These are phyloP conservation scores for Epichloe baconii DNA, from an alignment of 2,329 filamentous ascomycete species.

Conservation along the genomic window DNA sequence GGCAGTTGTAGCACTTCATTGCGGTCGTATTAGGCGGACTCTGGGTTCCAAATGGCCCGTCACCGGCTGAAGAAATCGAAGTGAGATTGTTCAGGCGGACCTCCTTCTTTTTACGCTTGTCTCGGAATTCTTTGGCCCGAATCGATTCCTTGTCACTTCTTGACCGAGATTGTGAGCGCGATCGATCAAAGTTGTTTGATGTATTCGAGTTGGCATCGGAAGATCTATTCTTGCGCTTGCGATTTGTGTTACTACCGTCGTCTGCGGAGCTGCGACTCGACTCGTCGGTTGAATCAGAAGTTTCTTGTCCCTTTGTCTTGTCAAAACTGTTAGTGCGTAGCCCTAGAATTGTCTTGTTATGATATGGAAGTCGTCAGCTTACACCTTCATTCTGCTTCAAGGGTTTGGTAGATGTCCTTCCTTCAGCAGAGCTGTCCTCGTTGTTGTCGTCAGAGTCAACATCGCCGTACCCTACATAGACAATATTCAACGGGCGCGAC, in stretches of 20 bases:
- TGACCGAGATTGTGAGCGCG: slow-evolving; percentile 20
- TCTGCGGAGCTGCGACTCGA: slow-evolving; percentile 11
- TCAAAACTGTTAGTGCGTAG: background rate
- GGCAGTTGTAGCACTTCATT: slow-evolving; percentile 46
- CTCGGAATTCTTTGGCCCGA: slow-evolving; percentile 36
- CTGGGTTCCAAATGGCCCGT: slow-evolving; percentile 8
- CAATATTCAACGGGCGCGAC: slow-evolving; percentile 37
- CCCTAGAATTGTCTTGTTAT: too few species aligned
- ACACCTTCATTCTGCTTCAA: slow-evolving; percentile 15
- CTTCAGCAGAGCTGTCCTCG: slow-evolving; percentile 20
- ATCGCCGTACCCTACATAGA: slow-evolving; percentile 43
- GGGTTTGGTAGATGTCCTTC: slow-evolving; percentile 24
- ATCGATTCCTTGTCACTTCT: slow-evolving; percentile 14
- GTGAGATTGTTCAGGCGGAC: slow-evolving; percentile 50
- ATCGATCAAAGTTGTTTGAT: slow-evolving; percentile 13
- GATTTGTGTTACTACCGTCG: slow-evolving; percentile 10
- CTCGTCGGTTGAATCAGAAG: slow-evolving; percentile 13
- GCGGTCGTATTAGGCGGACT: slow-evolving; percentile 11
- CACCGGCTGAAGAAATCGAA: slow-evolving; percentile 41
- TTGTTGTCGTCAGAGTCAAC: slow-evolving; percentile 29
- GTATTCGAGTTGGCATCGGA: slow-evolving; percentile 12
- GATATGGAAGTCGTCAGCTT: slow-evolving; percentile 5
- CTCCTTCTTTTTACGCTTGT: slow-evolving; percentile 50
- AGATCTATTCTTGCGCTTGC: slow-evolving; percentile 16
- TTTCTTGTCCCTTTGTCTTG: slow-evolving; percentile 7